Percentiles rank a stretch among this genome's conserved stretches.
These are phyloP conservation scores for Tetrahymena borealis DNA, from an alignment of 73 alveolate genomes.

Conservation along the genomic window DNA sequence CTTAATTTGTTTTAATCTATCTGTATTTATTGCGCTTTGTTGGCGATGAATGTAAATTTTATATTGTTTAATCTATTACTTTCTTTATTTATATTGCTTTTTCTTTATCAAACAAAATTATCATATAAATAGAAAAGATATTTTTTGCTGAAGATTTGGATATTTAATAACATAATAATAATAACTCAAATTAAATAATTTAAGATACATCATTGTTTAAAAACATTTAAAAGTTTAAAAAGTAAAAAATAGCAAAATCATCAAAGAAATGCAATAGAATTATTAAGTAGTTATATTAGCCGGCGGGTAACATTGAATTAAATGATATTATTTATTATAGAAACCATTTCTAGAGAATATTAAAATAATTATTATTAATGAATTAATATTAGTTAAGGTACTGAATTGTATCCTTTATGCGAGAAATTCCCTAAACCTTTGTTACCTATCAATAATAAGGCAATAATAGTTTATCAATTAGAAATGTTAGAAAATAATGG, in stretches of 20 bases:
- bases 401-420: not conserved
- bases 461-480: not conserved
- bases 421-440: not conserved
- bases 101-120: not conserved
- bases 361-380: not conserved
- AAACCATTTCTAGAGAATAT: not conserved
- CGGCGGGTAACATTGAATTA: not conserved
- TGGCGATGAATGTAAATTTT: not conserved
- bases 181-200: not conserved
- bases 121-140: not conserved
- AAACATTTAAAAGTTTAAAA: not conserved
- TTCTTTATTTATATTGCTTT: not conserved
- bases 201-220: not conserved
- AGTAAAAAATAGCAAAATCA: not conserved
- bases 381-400: not conserved
- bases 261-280: not conserved
- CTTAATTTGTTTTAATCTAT: not conserved
- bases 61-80: not conserved
- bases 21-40: not conserved
- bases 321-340: not conserved
- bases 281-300: not conserved
- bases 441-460: not conserved
- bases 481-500: not conserved
- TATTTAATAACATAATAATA: not conserved
- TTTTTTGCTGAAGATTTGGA: not conserved